Conservation (phyloP, 2,329 filamentous ascomycete species). For the Verticillium zaregamsianum region DNA sequence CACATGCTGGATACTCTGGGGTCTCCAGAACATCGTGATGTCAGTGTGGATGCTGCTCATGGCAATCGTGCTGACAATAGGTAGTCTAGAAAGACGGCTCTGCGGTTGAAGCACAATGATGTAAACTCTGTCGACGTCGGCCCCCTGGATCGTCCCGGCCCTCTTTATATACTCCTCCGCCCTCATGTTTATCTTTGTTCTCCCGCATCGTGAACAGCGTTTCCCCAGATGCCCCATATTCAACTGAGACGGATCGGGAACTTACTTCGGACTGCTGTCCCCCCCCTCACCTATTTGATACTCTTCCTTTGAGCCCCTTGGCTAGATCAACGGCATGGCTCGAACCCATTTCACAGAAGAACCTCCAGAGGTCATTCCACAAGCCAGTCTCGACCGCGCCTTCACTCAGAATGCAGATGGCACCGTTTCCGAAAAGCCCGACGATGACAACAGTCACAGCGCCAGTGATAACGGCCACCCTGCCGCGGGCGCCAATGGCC, state of each 20-base stretch:
- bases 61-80: background rate
- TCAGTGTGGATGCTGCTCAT: background rate
- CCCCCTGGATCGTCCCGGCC: background rate
- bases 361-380: slow-evolving; percentile 31
- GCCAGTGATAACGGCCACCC: slow-evolving; percentile 32
- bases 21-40: background rate
- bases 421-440: background rate
- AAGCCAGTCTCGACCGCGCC: slow-evolving; percentile 22
- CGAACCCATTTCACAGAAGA: slow-evolving; percentile 30
- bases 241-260: background rate
- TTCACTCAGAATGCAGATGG: background rate
- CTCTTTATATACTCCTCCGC: background rate
- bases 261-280: background rate
- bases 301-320: background rate
- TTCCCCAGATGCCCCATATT: background rate
- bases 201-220: background rate
- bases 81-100: background rate
- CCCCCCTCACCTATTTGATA: background rate
- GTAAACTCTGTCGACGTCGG: background rate
- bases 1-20: background rate
- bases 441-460: slow-evolving; percentile 23
- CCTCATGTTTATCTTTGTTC: background rate
- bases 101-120: background rate
- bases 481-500: slow-evolving; percentile 9
- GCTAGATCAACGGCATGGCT: background rate